Evolutionary conservation across 495 filamentous ascomycete genomes (phyloP).

Genomic region (Aspergillus kassunensis): DNA sequence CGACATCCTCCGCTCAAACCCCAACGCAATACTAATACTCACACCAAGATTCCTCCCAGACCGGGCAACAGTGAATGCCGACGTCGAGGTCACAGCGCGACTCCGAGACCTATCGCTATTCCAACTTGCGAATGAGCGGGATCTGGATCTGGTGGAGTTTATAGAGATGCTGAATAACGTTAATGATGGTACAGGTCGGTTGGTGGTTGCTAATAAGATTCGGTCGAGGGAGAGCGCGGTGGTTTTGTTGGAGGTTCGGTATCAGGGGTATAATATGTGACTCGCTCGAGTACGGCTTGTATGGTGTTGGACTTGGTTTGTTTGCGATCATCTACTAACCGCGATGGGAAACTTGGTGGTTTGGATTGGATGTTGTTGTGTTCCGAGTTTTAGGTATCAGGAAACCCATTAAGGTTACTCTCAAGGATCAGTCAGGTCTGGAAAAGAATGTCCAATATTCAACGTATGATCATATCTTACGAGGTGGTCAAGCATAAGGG

Average conservation of each 20-base stretch:
- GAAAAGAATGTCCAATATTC: no score
- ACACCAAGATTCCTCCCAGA: constrained; percentile 19
- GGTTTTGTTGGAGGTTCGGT: constrained; percentile 23
- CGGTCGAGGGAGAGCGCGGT: constrained; percentile 3
- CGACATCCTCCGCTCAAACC: constrained; percentile 19
- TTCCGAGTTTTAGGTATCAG: no score
- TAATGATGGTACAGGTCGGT: constrained; percentile 21
- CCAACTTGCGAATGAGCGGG: constrained; percentile 28
- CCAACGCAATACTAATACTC: constrained; percentile 17
- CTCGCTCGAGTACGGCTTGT: neutral
- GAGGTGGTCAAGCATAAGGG: no score
- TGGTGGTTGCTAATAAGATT: constrained; percentile 31
- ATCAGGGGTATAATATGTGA: constrained; percentile 19
- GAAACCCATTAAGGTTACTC: no score
- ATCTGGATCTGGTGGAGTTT: constrained; percentile 20
- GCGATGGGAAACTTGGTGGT: no score
- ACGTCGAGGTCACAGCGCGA: constrained; percentile 21
- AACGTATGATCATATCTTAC: no score
- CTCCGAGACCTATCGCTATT: constrained; percentile 23
- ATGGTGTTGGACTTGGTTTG: neutral
- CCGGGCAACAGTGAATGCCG: constrained; percentile 13
- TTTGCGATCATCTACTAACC: neutral
- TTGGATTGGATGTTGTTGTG: no score
- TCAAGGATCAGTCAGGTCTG: no score
- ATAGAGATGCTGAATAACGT: constrained; percentile 22